A percentile compares a stretch with the other conserved stretches of the same genome.
Conservation (phyloP, 108 stramenopile genomes). For the Skeletonema menzelii region DNA sequence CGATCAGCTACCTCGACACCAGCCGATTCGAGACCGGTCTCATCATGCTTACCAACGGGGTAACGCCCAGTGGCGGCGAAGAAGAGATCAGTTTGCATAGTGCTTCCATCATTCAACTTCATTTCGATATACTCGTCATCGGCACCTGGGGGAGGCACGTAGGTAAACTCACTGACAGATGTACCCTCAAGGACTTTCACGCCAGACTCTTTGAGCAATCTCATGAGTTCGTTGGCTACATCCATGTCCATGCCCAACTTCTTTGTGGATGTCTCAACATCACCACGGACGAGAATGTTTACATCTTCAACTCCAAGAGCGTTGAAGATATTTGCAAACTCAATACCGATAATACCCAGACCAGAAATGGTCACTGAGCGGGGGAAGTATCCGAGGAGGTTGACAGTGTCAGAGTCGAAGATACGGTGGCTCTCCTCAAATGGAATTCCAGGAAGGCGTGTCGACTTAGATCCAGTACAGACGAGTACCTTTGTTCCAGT, state of each 20-base stretch:
- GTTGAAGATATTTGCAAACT: constrained; percentile 32
- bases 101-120: constrained; percentile 24
- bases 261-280: constrained; percentile 11
- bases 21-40: constrained; percentile 18
- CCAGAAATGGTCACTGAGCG: constrained; percentile 27
- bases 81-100: constrained; percentile 21
- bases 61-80: constrained; percentile 27
- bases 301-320: constrained; percentile 23
- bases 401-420: constrained; percentile 35
- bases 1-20: constrained; percentile 16
- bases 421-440: constrained; percentile 27
- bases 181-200: constrained; percentile 13
- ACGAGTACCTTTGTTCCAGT: constrained; percentile 20
- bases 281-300: constrained; percentile 22
- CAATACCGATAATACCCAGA: constrained; percentile 33
- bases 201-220: constrained; percentile 10
- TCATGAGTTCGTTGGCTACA: constrained; percentile 21
- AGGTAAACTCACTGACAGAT: constrained; percentile 8
- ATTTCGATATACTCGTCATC: constrained; percentile 14
- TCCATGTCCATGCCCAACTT: constrained; percentile 39
- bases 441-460: constrained; percentile 21
- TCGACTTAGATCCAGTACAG: constrained; percentile 19
- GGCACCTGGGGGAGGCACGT: constrained; percentile 5
- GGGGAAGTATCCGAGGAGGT: constrained; percentile 25
- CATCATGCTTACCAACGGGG: constrained; percentile 11